Percentiles rank a stretch among this genome's conserved stretches.
Evolutionary conservation across 2,329 filamentous ascomycete species (phyloP).

Genomic region (Herpotrichia juniperi): DNA sequence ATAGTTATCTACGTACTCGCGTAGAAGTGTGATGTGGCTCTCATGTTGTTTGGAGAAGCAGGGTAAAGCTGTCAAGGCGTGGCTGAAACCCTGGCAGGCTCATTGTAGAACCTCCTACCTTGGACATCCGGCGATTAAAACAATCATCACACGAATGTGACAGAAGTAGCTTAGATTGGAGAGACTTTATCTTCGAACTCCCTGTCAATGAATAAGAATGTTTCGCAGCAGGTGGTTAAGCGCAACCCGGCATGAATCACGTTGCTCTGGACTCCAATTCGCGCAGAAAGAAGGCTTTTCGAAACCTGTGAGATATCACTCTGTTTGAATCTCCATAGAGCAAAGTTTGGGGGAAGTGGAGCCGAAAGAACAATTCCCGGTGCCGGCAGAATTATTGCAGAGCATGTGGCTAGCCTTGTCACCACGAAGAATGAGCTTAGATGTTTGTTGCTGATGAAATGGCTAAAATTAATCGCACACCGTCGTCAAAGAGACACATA

Average conservation of each 20-base stretch:
- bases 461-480: no score
- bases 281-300: background rate
- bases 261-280: no score
- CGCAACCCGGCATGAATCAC: background rate
- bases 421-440: no score
- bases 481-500: no score
- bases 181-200: background rate
- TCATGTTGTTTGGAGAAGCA: background rate
- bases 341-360: no score
- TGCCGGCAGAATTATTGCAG: no score
- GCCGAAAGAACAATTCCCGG: no score
- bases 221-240: background rate
- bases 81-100: constrained; percentile 2
- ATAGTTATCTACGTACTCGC: no score
- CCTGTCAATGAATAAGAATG: background rate
- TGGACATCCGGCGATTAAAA: background rate
- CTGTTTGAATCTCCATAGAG: no score
- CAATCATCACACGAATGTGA: background rate
- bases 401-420: no score
- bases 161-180: background rate
- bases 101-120: background rate
- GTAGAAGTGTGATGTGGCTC: background rate
- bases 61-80: background rate
- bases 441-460: no score
- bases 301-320: background rate